Evolutionary conservation across 2,329 filamentous ascomycete genomes (phyloP).

Genomic region (Verticillium isaacii): DNA sequence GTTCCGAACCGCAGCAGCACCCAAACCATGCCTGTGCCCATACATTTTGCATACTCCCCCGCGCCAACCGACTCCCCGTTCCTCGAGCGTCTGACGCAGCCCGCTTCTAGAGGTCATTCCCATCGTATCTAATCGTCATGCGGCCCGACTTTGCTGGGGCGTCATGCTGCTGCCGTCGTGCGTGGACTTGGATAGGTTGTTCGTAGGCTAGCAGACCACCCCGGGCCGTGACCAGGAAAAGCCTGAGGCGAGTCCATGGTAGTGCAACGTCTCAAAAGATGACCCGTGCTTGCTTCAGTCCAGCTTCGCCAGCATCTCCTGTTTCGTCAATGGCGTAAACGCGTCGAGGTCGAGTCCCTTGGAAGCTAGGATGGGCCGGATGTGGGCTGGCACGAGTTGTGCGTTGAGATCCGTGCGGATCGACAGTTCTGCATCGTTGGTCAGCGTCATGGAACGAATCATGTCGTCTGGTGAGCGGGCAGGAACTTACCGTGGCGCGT

Average conservation of each 20-base stretch:
- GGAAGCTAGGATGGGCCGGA: conserved; percentile 66
- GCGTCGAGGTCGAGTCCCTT: conserved; percentile 90
- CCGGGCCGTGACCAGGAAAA: not conserved
- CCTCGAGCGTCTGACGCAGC: conserved; percentile 11
- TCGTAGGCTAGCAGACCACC: not conserved
- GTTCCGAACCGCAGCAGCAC: not conserved
- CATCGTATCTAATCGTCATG: conserved; percentile 2
- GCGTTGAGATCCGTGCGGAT: conserved; percentile 85
- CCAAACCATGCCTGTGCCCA: not conserved
- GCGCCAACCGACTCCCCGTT: conserved; percentile 19
- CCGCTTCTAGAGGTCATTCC: conserved; percentile 1
- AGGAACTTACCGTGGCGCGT: conserved; percentile 75
- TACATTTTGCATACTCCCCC: conserved; percentile 8
- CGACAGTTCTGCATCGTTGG: conserved; percentile 70
- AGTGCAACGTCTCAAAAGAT: not conserved
- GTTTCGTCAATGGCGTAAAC: conserved; percentile 84
- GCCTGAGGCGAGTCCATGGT: not conserved
- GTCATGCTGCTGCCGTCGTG: not conserved
- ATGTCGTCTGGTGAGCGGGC: conserved; percentile 10
- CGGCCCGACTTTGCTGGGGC: not conserved
- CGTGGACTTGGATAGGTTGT: not conserved
- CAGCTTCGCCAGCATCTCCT: conserved; percentile 96
- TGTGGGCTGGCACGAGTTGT: conserved; percentile 80
- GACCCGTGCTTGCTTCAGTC: conserved; percentile 59
- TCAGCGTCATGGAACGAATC: not conserved